Conservation (phyloP, 2,329 filamentous ascomycete genomes). For the Ophiosphaerella narmari region DNA sequence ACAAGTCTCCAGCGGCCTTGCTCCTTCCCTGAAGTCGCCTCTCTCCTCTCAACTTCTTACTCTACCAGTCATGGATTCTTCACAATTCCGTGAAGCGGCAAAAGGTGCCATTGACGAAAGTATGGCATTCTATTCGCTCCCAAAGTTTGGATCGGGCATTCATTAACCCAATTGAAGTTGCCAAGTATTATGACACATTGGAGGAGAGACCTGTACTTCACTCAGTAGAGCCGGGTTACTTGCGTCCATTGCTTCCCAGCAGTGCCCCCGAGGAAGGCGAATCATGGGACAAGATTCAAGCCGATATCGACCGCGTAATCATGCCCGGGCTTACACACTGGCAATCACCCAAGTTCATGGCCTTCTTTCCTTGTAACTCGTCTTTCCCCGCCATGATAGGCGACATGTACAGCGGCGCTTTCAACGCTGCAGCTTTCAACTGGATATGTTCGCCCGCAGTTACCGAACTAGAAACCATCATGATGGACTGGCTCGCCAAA, state of each 20-base stretch:
- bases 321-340: slow-evolving; percentile 93
- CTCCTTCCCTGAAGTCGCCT: not conserved
- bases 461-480: slow-evolving; percentile 90
- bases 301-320: slow-evolving; percentile 83
- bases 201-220: slow-evolving; percentile 73
- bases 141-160: not conserved
- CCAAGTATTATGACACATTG: slow-evolving; percentile 80
- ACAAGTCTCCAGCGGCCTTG: too few species aligned
- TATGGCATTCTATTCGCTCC: slow-evolving; percentile 41
- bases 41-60: not conserved
- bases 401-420: slow-evolving; percentile 88
- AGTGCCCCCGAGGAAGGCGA: slow-evolving; percentile 69
- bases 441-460: slow-evolving; percentile 94
- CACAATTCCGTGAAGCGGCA: slow-evolving; percentile 77
- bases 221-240: slow-evolving; percentile 81
- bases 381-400: slow-evolving; percentile 86
- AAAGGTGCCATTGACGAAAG: slow-evolving; percentile 82
- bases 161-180: slow-evolving; percentile 59
- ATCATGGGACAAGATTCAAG: slow-evolving; percentile 77
- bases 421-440: slow-evolving; percentile 92
- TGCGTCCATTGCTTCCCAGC: slow-evolving; percentile 75
- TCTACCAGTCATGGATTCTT: slow-evolving; percentile 68
- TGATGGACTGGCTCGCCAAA: slow-evolving; percentile 88
- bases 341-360: slow-evolving; percentile 91
- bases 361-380: slow-evolving; percentile 85